These are phyloP conservation scores for Blastomyces silverae DNA, from an alignment of 2,329 filamentous ascomycete species.

Conservation along the genomic window DNA sequence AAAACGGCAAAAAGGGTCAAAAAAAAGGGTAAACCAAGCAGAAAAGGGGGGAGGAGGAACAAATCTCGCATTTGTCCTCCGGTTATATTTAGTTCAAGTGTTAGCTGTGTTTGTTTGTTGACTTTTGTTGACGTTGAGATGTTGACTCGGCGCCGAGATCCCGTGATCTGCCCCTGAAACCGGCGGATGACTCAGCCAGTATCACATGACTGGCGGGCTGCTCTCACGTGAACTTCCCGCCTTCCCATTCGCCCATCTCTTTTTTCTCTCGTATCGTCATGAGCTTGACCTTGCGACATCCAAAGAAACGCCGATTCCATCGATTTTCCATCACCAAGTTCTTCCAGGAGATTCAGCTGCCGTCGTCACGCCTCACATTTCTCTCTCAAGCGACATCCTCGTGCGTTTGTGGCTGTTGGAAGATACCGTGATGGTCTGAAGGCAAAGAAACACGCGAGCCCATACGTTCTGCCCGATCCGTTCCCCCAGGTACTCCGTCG, in stretches of 20 bases:
- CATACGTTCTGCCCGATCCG: not conserved
- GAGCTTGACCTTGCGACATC: not conserved
- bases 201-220: not conserved
- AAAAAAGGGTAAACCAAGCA: not conserved
- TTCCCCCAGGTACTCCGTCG: not conserved
- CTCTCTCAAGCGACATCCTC: not conserved
- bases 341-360: not conserved
- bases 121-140: not conserved
- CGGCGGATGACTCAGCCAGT: not conserved
- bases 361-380: not conserved
- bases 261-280: not conserved
- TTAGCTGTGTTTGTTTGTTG: not conserved
- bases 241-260: not conserved
- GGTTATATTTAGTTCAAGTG: not conserved
- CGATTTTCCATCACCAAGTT: constrained; percentile 5
- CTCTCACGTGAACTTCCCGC: not conserved
- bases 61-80: not conserved
- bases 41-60: not conserved
- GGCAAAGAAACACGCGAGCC: not conserved
- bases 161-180: not conserved
- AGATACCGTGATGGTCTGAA: constrained; percentile 12
- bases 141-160: not conserved
- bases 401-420: not conserved
- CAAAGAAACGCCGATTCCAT: not conserved
- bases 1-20: not conserved